phyloP scores from a whole-genome alignment of 257 asterid genomes.

The Solanum sitiens region DNA sequence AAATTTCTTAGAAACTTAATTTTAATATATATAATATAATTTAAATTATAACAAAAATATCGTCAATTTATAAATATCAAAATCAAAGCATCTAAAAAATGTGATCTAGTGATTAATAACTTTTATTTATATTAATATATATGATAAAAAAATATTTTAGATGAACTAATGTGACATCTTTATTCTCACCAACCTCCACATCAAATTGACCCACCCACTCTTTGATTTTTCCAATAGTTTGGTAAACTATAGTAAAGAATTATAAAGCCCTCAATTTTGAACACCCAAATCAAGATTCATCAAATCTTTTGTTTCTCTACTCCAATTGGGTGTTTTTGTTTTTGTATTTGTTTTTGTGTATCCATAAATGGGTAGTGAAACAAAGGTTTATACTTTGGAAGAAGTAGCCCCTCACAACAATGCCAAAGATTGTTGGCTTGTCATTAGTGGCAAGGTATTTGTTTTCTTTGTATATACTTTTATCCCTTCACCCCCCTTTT shows the following conservation, averaged over 20 bases:
- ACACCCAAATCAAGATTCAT: not conserved
- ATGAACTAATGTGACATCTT: not conserved
- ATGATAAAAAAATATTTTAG: not conserved
- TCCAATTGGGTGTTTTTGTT: not conserved
- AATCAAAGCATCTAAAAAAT: too few species aligned
- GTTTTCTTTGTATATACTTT: not conserved
- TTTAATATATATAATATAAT: not conserved
- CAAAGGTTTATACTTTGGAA: conserved; percentile 1
- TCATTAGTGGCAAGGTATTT: conserved; percentile 6
- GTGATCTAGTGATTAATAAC: too few species aligned
- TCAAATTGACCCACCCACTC: not conserved
- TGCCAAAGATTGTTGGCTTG: conserved; percentile 8
- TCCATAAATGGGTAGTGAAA: not conserved
- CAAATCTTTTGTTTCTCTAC: not conserved
- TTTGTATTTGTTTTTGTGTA: not conserved
- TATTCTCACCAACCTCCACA: not conserved
- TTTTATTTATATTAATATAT: not conserved
- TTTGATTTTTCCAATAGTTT: not conserved
- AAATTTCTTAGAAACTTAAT: not conserved
- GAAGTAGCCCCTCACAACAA: conserved; percentile 4
- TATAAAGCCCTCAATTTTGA: not conserved
- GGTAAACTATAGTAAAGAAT: not conserved
- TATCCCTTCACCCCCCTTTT: not conserved
- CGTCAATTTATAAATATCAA: not conserved
- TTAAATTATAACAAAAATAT: not conserved